A percentile compares a stretch with the other conserved stretches of the same genome.
Evolutionary conservation across 306 rosid genomes (phyloP).

Genomic region (Canavalia ensiformis): DNA sequence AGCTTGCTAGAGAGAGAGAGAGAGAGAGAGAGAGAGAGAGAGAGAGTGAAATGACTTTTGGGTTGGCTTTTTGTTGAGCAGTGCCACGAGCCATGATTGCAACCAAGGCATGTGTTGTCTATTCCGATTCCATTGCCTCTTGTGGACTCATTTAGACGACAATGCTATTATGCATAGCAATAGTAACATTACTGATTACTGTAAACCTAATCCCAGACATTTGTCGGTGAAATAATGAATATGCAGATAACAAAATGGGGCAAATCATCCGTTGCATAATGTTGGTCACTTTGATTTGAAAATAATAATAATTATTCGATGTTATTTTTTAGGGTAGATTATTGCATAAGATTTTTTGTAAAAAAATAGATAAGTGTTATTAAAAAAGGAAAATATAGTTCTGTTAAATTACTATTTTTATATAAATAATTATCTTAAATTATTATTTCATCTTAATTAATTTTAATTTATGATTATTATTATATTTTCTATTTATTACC

Average conservation of each 20-base stretch:
- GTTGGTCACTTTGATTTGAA: background rate
- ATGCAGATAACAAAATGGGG: background rate
- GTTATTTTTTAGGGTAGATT: background rate
- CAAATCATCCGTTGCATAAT: background rate
- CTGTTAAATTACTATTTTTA: no score
- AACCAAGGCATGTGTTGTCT: background rate
- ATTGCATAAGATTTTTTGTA: background rate
- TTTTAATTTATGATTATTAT: no score
- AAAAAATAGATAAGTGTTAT: background rate
- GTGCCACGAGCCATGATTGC: conserved; percentile 49
- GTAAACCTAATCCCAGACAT: background rate
- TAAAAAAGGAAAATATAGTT: background rate
- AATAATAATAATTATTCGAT: background rate
- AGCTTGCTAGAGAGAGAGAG: background rate
- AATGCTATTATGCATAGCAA: background rate
- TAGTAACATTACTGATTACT: conserved; percentile 2
- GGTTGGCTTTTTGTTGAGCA: background rate
- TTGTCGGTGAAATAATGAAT: conserved; percentile 39
- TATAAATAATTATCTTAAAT: no score
- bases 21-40: conserved; percentile 19
- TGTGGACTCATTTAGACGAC: background rate
- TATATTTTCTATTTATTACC: no score
- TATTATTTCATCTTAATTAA: no score
- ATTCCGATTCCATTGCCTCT: no score
- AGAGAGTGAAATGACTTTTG: background rate